Conservation (phyloP, 2,329 filamentous ascomycete genomes). For the Colletotrichum theobromicola region DNA sequence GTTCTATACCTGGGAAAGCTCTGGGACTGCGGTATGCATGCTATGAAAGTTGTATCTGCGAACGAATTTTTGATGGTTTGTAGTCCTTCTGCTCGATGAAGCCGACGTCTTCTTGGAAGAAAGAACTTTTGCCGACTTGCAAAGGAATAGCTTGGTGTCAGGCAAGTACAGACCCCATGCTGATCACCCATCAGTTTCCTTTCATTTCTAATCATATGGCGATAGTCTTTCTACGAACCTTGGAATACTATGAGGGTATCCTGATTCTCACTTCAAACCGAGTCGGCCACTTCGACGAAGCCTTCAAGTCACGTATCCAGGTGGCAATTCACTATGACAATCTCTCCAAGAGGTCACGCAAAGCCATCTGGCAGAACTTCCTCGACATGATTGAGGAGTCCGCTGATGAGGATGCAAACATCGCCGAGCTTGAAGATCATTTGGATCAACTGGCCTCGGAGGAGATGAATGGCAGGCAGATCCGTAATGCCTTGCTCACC, state of each 20-base stretch:
- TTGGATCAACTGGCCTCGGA: accelerated
- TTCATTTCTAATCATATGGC: accelerated
- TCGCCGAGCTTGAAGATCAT: neutral
- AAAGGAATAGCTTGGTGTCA: neutral
- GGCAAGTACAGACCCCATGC: accelerated
- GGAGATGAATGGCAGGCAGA: neutral
- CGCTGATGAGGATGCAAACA: neutral
- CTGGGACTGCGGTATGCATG: accelerated
- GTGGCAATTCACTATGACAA: neutral
- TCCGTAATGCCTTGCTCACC: accelerated
- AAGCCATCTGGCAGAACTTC: neutral
- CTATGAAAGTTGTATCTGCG: accelerated
- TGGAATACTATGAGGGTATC: neutral
- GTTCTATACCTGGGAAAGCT: neutral
- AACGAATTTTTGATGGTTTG: accelerated
- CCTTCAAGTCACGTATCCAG: neutral
- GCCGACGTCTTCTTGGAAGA: neutral
- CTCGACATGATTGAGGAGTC: accelerated
- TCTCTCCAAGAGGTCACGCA: accelerated
- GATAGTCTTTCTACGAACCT: accelerated
- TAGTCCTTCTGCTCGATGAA: neutral
- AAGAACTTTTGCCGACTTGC: neutral
- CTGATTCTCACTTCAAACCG: neutral
- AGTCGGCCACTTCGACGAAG: neutral
- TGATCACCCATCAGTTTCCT: too few species aligned